Base-by-base conservation (phyloP, 192 early-diverging fungal species). In the Dissophora ornata region DNA sequence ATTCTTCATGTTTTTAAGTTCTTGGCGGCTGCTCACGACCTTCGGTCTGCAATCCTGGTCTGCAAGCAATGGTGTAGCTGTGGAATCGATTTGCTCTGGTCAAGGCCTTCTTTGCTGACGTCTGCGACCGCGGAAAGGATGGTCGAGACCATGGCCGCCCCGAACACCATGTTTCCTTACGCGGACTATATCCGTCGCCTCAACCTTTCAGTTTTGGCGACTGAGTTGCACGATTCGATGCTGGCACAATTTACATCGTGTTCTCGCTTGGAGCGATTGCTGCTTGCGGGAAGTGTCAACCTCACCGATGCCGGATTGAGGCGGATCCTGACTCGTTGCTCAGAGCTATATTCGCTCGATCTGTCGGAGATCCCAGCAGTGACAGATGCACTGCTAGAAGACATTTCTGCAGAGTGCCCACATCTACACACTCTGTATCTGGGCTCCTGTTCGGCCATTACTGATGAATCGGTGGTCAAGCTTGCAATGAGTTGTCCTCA, bases 381-480 rank as follows among this genome's bases (percentile, higher is more conserved):
- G 29, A 85, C 83, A 0, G 79, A 88, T 45, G 53, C 61, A 7
- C 52, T 83, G 32, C 33, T 86, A 10, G 54, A 79, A 34, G 69
- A 70, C 32, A 68, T 88, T 9, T 82, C 85, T 6, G 61, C 62
- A 48, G 40, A 47, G 30, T 88, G 87, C 49, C 64, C 83, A 13
- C 67, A 62, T 30, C 62, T 88, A 32, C 87, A 88, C 51, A 85
- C 85, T 6, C 67, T 88, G 10, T 86, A 85, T 64, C 57, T 88
- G 15, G 84, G 82, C 13, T 80, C 82, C 30, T 86, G 80, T 42
- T 64, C 81, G 59, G 61, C 79, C 9, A 53, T 86, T 16, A 83
- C 85, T 1, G 87, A 88, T 29, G 68, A 70, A n/a, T 67, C 83
- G 18, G 63, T 88, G 15, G 63, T 70, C 22, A 60, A 57, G 40